phyloP scores from a whole-genome alignment of 805 yeast species.

The Monosporozyma aerobia region DNA sequence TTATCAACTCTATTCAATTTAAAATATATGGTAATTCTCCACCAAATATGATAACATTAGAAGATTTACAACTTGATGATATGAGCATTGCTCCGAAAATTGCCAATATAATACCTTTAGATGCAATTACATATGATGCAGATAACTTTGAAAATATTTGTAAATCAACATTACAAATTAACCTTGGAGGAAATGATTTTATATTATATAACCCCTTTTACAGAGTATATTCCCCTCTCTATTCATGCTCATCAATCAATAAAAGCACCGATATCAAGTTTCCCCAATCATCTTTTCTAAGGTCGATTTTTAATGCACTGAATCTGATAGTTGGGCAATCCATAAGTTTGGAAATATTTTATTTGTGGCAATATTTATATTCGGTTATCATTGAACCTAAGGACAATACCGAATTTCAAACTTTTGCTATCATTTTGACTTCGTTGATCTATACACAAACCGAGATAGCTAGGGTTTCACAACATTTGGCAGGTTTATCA shows the following conservation, averaged over 20 bases:
- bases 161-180: not conserved
- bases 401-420: constrained; percentile 2
- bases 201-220: constrained; percentile 26
- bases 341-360: constrained; percentile 11
- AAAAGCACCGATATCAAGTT: not conserved
- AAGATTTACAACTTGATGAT: constrained; percentile 3
- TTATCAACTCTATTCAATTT: constrained; percentile 18
- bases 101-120: not conserved
- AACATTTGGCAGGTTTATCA: not conserved
- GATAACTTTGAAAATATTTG: not conserved
- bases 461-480: not conserved
- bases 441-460: not conserved
- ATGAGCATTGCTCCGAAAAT: not conserved
- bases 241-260: not conserved
- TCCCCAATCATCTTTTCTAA: not conserved
- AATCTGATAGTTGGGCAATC: not conserved
- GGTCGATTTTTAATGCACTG: not conserved
- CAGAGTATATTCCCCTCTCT: constrained; percentile 21
- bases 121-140: not conserved
- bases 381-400: not conserved
- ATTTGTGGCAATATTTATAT: constrained; percentile 19
- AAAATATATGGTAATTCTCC: constrained; percentile 25
- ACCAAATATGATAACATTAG: constrained; percentile 13
- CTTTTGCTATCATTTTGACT: constrained; percentile 2
- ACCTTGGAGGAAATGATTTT: constrained; percentile 34